Evolutionary conservation across 164 flowering plant genomes (phyloP), one percentile per base, ranked within the genome.

Genomic region (Buxus sempervirens): DNA sequence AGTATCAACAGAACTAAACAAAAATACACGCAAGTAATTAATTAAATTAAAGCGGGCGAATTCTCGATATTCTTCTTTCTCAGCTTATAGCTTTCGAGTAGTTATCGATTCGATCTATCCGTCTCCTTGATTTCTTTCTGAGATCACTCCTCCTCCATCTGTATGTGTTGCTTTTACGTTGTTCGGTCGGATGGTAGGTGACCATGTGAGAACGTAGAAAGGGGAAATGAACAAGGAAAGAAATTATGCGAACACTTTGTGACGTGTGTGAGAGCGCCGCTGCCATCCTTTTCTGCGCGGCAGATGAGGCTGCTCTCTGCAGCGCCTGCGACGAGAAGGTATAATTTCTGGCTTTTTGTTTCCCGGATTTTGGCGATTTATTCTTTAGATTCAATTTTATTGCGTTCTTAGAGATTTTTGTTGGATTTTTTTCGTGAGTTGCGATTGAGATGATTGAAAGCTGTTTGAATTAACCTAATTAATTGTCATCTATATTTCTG

Each of bases 241-340:
- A 59, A 79, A 77, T 28, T 64, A 90, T 88, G 96, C 87, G 91
- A 78, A 84, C 88, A 24, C 78, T 90, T 72, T 90, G 96, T 74
- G 96, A 90, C 74, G 86, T 79, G 32, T 90, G 96, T 64, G 93
- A 88, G 81, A 81, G 84, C 64, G 88, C 90, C 21, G 85, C 90
- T 22, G 93, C 96, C 25, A 76, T 82, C 36, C 81, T 85, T 64
- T 90, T 90, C 78, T 90, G 96, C 45, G 89, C 96, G 41, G 93
- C 96, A 24, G 96, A 90, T 65, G 96, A 90, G 76, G 96, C 96
- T 16, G 92, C 96, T 60, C 90, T 90, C 41, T 90, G 96, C 70
- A 78, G 70, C 60, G 32, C 87, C 69, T 90, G 96, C 66, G 92
- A 90, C 63, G 85, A 82, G 18, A 85, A 88, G 86, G 90, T 85